Percentiles rank a stretch among this genome's conserved stretches.
Conservation (phyloP, 495 filamentous ascomycete species). For the Neurospora sp. region DNA sequence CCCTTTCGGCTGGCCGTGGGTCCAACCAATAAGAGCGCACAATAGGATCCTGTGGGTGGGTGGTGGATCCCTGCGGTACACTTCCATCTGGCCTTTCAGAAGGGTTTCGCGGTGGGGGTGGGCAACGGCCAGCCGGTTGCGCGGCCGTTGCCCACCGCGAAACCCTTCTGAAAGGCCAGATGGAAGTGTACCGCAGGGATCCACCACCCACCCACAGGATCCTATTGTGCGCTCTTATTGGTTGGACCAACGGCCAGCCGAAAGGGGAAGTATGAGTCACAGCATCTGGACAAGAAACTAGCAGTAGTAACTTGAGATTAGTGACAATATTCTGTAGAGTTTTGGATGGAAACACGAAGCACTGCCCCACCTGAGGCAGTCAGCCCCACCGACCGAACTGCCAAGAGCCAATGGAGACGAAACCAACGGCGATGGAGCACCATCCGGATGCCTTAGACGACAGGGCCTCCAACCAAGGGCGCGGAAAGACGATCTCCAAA, state of each 20-base stretch:
- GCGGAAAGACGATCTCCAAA: neutral
- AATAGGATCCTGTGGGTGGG: neutral
- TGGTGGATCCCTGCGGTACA: neutral
- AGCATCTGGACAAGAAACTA: neutral
- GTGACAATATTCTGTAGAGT: neutral
- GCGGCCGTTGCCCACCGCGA: no score
- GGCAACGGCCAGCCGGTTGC: no score
- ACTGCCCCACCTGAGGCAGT: constrained; percentile 3
- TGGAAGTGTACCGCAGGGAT: no score
- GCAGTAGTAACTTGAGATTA: no score
- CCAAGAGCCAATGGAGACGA: neutral
- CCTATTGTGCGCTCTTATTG: constrained; percentile 6
- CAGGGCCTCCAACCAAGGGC: neutral
- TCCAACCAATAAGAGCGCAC: constrained; percentile 6
- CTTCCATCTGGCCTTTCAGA: no score
- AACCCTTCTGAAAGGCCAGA: no score
- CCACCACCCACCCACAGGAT: neutral
- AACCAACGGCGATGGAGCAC: neutral
- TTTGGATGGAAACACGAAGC: neutral
- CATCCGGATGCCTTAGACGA: neutral
- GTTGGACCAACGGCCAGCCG: constrained; percentile 12
- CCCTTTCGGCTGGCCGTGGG: constrained; percentile 19
- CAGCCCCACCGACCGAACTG: neutral
- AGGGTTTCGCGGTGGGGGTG: no score
- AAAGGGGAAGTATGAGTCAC: constrained; percentile 25